Evolutionary conservation across 1,284 basidiomycete species (phyloP).

Genomic region (Boletus sp.): DNA sequence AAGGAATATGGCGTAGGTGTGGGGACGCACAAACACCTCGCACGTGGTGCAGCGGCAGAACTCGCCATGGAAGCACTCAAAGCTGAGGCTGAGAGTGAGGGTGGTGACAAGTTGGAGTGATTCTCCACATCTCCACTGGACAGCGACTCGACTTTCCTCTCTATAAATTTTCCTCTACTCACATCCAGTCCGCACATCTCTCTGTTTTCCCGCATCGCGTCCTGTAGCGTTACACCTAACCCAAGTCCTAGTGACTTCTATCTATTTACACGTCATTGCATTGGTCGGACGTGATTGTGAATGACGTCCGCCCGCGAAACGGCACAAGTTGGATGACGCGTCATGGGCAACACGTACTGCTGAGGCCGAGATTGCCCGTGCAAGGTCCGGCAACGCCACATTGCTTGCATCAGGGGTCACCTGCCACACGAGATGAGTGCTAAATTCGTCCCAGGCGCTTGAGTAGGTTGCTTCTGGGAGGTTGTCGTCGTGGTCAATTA

Average conservation of each 20-base stretch:
- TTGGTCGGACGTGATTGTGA: slow-evolving; percentile 12
- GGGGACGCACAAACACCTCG: slow-evolving; percentile 54
- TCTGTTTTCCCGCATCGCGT: slow-evolving; percentile 4
- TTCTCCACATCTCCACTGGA: slow-evolving; percentile 2
- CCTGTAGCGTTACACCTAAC: slow-evolving; percentile 18
- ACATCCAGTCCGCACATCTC: neutral
- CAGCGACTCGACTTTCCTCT: neutral
- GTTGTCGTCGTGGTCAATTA: slow-evolving; percentile 27
- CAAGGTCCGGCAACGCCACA: slow-evolving; percentile 15
- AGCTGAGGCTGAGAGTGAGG: slow-evolving; percentile 26
- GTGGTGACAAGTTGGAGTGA: slow-evolving; percentile 16
- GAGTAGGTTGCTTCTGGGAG: neutral
- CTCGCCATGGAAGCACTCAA: slow-evolving; percentile 44
- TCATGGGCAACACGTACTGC: slow-evolving; percentile 17
- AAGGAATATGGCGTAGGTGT: slow-evolving; percentile 33
- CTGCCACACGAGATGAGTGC: too few relatives aligned
- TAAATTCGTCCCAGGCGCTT: slow-evolving; percentile 20
- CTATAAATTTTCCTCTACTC: slow-evolving; percentile 10
- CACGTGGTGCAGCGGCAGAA: slow-evolving; percentile 59
- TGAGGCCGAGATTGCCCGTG: slow-evolving; percentile 17
- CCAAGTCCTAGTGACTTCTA: slow-evolving; percentile 13
- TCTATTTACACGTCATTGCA: slow-evolving; percentile 16
- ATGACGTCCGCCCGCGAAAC: slow-evolving; percentile 10
- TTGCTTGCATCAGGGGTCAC: too few relatives aligned
- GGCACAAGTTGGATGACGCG: slow-evolving; percentile 5